Base-by-base conservation (phyloP, 306 rosid species). In the Clitoria ternatea region DNA sequence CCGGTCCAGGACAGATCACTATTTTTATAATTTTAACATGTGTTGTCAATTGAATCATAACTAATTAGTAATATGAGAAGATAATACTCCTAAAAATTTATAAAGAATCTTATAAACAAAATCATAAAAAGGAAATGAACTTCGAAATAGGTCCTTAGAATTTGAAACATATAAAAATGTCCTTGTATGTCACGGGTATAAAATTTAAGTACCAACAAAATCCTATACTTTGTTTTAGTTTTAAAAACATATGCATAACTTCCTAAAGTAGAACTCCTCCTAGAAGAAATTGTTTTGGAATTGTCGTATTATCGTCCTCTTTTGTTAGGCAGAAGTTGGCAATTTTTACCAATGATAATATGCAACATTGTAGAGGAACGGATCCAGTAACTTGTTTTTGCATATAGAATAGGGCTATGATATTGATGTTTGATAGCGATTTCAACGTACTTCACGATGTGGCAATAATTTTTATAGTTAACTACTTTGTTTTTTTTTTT, bases 241-340 rank as follows among this genome's bases (percentile, higher is more conserved):
- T 11, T 6, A n/a, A 1, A 15, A 27, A 0, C 5, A 5, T 4
- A 18, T 26, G 1, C 23, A 9, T 66, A 44, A 44, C 69, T 45
- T 74, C 35, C 39, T 2, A 43, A 32, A 43, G 42, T 35, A 44
- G 55, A 66, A 55, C 15, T 55, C 13, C 19, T 44, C 54, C 54
- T 18, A 44, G 67, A 75, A 44, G 29, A 54, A 75, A 66, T 44
- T 22, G 15, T 33, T 35, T 56, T 33, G 33, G 40, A 55, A 18
- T 66, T 75, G 35, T 20, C 39, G 4, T 35, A 1, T 48, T 7
- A 7, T 48, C 7, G 3, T 33, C 11, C 7, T 42, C 4, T 22
- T 43, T 6, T 3, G 74, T 39, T 22, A 56, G 55, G 78, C 17
- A 20, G 5, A 61, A 14, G 4, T 69, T 61, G 72, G 53, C 61